These are phyloP conservation scores for Candida andamanensis DNA, from an alignment of 805 yeast species.

Conservation along the genomic window DNA sequence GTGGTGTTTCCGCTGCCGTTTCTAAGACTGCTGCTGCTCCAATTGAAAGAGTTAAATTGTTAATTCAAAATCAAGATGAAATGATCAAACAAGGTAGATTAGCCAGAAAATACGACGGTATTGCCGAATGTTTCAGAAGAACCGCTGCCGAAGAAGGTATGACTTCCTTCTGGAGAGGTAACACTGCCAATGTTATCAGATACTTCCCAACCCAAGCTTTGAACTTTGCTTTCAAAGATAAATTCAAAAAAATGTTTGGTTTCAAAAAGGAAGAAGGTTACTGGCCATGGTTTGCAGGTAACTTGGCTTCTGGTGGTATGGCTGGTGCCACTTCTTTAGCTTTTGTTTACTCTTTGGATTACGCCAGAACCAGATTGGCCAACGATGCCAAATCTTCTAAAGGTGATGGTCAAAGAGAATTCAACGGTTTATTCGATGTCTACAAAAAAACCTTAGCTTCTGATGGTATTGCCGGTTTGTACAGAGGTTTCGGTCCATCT, in stretches of 20 bases:
- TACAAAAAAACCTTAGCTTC: conserved; percentile 92
- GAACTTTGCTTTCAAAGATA: conserved; percentile 97
- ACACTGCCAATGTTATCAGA: conserved; percentile 98
- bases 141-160: conserved; percentile 93
- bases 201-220: conserved; percentile 99
- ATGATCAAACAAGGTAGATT: conserved; percentile 97
- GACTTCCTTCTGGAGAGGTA: conserved; percentile 97
- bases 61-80: conserved; percentile 97
- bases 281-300: conserved; percentile 94
- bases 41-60: conserved; percentile 93
- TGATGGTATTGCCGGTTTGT: conserved; percentile 97
- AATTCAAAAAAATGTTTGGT: conserved; percentile 92
- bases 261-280: conserved; percentile 94
- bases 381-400: conserved; percentile 91
- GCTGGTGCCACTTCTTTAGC: conserved; percentile 95
- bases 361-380: conserved; percentile 98
- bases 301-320: conserved; percentile 97
- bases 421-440: conserved; percentile 95
- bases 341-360: conserved; percentile 94
- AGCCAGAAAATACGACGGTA: conserved; percentile 82
- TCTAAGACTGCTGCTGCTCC: conserved; percentile 98
- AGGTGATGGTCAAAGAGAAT: conserved; percentile 81
- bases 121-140: conserved; percentile 88
- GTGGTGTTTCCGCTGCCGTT: conserved; percentile 99
- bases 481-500: conserved; percentile 99